Evolutionary conservation across 441 rosid genomes (phyloP), one percentile per base, ranked within the genome.

Genomic region (Breynia disticha): DNA sequence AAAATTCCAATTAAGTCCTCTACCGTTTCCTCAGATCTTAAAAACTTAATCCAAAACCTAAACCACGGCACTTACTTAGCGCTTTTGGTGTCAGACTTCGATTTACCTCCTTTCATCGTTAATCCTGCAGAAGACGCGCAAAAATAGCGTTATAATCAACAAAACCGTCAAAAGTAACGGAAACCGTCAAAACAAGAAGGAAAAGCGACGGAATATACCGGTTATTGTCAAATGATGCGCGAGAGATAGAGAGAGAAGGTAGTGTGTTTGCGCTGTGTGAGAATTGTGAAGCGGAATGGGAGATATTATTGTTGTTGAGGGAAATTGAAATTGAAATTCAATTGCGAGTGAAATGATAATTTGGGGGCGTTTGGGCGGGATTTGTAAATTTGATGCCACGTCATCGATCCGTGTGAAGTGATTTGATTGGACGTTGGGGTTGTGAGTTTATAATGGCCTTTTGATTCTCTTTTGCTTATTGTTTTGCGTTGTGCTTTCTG

Each of bases 61-160:
- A 0, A 11, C 6, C 5, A 14, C 11, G 35, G 11, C 28, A 63
- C 84, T 77, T 52, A 91, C 98, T 77, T 83, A 22, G 80, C 15
- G 77, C 48, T 78, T 76, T 73, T 86, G 18, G 86, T 52, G 19
- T 82, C 95, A 9, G 95, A 63, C 80, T 76, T 86, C 2, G 98
- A 81, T 74, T 78, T 86, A 47, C 82, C 87, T 72, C 94, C 97
- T 67, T 91, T 88, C 98, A 91, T 91, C 59, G 51, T 63, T 52
- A 67, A 70, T 70, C 72, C 96, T 91, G 78, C 76, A 71, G 17
- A n/a, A n/a, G n/a, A n/a, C n/a, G n/a, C n/a, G n/a, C n/a, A n/a
- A n/a, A n/a, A n/a, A n/a, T n/a, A n/a, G n/a, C n/a, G n/a, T n/a
- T 17, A 15, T 21, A 7, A 59, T 54, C 21, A 54, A 9, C 55